Evolutionary conservation across 2,329 filamentous ascomycete species (phyloP).

Genomic region (Calycina herbarum): DNA sequence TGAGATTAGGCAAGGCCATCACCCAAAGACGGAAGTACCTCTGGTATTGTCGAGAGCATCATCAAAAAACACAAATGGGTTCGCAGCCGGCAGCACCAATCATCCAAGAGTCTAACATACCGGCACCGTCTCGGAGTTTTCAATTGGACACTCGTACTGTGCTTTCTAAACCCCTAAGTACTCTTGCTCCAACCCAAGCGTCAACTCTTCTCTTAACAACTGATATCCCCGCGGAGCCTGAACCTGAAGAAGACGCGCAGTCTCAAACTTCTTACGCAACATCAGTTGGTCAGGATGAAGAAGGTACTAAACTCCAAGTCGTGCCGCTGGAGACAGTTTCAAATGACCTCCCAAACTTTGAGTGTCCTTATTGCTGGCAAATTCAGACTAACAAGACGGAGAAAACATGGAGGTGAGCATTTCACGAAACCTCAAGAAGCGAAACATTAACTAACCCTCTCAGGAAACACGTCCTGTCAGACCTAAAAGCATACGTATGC

Average conservation of each 20-base stretch:
- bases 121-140: background rate
- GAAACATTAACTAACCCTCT: background rate
- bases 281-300: conserved; percentile 13
- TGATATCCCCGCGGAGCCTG: conserved; percentile 8
- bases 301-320: conserved; percentile 9
- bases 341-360: conserved; percentile 13
- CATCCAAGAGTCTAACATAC: background rate
- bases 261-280: conserved; percentile 23
- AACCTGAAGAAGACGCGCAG: conserved; percentile 11
- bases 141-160: background rate
- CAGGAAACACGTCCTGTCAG: conserved; percentile 34
- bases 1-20: conserved; percentile 32
- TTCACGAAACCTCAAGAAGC: background rate
- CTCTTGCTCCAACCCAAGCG: conserved; percentile 14
- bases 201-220: conserved; percentile 8
- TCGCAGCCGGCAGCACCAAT: background rate
- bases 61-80: conserved; percentile 16
- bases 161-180: conserved; percentile 16
- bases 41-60: conserved; percentile 33
- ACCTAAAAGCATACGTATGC: conserved; percentile 38
- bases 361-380: conserved; percentile 24
- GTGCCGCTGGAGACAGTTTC: conserved; percentile 18
- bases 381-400: conserved; percentile 23
- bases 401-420: conserved; percentile 28
- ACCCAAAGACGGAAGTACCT: conserved; percentile 33